Evolutionary conservation across 192 early-diverging fungal species (phyloP), one percentile per base, ranked within the genome.

Genomic region (Lunasporangiospora selenospora): DNA sequence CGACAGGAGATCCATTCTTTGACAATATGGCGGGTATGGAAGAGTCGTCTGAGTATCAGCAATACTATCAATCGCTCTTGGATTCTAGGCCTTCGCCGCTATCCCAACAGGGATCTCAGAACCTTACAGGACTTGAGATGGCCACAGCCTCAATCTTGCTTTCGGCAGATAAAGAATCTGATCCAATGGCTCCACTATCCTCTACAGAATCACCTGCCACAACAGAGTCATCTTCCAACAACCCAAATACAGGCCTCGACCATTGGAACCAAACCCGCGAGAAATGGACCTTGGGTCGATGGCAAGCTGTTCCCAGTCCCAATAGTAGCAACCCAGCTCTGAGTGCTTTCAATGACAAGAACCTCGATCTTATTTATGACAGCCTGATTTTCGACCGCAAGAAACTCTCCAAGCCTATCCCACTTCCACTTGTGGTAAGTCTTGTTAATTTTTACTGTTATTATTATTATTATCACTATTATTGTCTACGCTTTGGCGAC

Each of bases 241-340:
- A 43, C 12, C 49, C 55, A 6, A 58, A 56, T 27, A 65, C 58
- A 39, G 80, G 78, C 26, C 49, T 85, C 11, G 73, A 77, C 21
- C 67, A 75, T 46, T 85, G 83, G 83, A 76, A 80, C 48, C 53
- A 41, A 30, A 75, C 69, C n/a, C 56, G 83, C 15, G 75, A 78
- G 29, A 41, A 65, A 41, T 85, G 83, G 83, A 85, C 77, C 1
- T 34, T 59, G 27, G 75, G 43, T 46, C 36, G 50, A 16, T 62
- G 48, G 58, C 67, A 45, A 27, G 52, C 51, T 12, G 54, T 67
- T 6, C 58, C 51, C 46, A 76, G 62, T 21, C 47, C 54, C 30
- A 73, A 61, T 23, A 70, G 50, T 46, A 50, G 61, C 44, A 76
- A 77, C 30, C 75, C 65, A 8, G 75, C 70, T 5, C 37, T 70